phyloP scores from a whole-genome alignment of 129 eudicot genomes.

The Escallonia rubra region DNA sequence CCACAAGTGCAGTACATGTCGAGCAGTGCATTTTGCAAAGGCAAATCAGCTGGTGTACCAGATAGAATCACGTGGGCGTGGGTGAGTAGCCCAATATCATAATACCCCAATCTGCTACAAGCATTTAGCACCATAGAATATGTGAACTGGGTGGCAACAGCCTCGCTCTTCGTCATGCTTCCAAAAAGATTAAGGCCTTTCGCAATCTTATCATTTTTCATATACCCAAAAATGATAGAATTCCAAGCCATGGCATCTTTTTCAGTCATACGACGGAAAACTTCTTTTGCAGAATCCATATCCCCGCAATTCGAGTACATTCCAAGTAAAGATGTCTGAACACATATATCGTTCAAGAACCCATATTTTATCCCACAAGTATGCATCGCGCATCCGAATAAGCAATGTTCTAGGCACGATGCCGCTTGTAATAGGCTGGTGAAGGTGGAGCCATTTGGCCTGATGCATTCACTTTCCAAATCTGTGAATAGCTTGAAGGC shows the following conservation, averaged over 20 bases:
- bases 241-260: slow-evolving; percentile 79
- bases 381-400: slow-evolving; percentile 52
- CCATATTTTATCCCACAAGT: slow-evolving; percentile 44
- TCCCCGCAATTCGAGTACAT: slow-evolving; percentile 61
- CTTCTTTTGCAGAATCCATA: slow-evolving; percentile 43
- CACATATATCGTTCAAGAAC: slow-evolving; percentile 45
- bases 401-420: slow-evolving; percentile 21
- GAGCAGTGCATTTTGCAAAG: slow-evolving; percentile 53
- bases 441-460: slow-evolving; percentile 55
- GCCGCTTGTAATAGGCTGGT: slow-evolving; percentile 67
- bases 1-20: slow-evolving; percentile 72
- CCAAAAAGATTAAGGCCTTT: slow-evolving; percentile 45
- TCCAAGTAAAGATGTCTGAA: slow-evolving; percentile 65
- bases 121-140: slow-evolving; percentile 69
- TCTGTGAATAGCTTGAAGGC: slow-evolving; percentile 34
- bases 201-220: slow-evolving; percentile 43
- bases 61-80: slow-evolving; percentile 50
- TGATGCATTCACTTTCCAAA: slow-evolving; percentile 35
- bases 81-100: slow-evolving; percentile 38
- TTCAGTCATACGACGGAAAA: slow-evolving; percentile 29
- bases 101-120: slow-evolving; percentile 46
- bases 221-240: slow-evolving; percentile 51
- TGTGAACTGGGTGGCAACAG: slow-evolving; percentile 47
- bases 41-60: slow-evolving; percentile 51
- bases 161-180: slow-evolving; percentile 35